phyloP scores from a whole-genome alignment of 495 filamentous ascomycete species.

The Staphylotrichum longicolle region DNA sequence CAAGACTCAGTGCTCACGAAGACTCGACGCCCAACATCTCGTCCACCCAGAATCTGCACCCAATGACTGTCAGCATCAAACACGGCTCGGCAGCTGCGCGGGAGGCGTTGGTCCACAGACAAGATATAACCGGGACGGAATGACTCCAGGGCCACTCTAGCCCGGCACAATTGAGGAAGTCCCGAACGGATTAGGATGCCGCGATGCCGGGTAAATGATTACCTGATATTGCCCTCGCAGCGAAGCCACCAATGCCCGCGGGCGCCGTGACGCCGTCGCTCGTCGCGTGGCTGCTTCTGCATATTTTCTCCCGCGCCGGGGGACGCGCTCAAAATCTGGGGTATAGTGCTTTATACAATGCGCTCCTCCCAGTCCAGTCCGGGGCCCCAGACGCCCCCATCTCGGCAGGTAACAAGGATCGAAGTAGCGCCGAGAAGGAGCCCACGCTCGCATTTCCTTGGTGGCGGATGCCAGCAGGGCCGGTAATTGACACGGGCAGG shows the following conservation, averaged over 20 bases:
- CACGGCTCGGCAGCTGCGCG: conserved; percentile 22
- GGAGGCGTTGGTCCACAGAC: conserved; percentile 2
- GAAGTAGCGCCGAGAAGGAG: conserved; percentile 6
- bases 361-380: conserved; percentile 1
- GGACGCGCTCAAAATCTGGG: conserved; percentile 23
- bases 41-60: not conserved
- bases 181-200: conserved; percentile 16
- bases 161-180: conserved; percentile 14
- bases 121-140: conserved; percentile 25
- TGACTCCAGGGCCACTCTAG: not conserved
- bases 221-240: conserved; percentile 22
- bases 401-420: conserved; percentile 19
- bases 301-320: conserved; percentile 4
- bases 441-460: not conserved
- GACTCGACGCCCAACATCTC: no score
- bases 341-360: conserved; percentile 16
- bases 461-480: not conserved
- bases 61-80: not conserved
- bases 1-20: no score
- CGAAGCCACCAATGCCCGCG: conserved; percentile 11
- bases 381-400: conserved; percentile 11
- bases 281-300: conserved; percentile 13
- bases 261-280: not conserved
- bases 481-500: conserved; percentile 2
- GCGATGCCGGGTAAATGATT: conserved; percentile 26